Conservation (phyloP, 1,139 yeast species). For the Kodamaea suecica region DNA sequence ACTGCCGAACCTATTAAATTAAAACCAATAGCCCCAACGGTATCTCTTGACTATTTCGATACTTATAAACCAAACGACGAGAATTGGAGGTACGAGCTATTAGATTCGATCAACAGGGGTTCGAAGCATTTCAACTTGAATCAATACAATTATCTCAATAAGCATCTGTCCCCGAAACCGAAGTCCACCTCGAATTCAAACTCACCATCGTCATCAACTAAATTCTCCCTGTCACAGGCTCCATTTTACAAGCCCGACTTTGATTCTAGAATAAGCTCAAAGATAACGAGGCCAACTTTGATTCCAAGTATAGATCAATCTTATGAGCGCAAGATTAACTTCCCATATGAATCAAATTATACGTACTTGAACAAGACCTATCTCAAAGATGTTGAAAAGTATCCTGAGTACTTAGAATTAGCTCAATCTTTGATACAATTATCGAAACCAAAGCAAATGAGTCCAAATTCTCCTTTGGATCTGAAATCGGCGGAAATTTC, state of each 20-base stretch:
- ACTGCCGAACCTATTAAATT: slow-evolving; percentile 25
- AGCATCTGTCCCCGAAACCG: slow-evolving; percentile 12
- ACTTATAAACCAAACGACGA: slow-evolving; percentile 49
- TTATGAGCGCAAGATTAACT: slow-evolving; percentile 42
- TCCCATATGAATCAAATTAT: slow-evolving; percentile 55
- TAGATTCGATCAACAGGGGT: slow-evolving; percentile 36
- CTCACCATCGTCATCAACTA: slow-evolving; percentile 9
- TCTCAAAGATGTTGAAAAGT: slow-evolving; percentile 42
- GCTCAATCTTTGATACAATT: slow-evolving; percentile 45
- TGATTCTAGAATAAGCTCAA: slow-evolving; percentile 40
- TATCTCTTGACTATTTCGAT: slow-evolving; percentile 46
- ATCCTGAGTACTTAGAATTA: slow-evolving; percentile 48
- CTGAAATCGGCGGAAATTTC: neutral
- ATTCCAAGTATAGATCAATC: slow-evolving; percentile 23
- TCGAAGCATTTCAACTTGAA: slow-evolving; percentile 29
- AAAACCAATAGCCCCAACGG: slow-evolving; percentile 41
- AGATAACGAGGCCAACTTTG: slow-evolving; percentile 29
- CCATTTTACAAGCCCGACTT: slow-evolving; percentile 32
- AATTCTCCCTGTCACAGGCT: neutral
- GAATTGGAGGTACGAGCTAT: slow-evolving; percentile 44
- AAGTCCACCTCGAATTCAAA: slow-evolving; percentile 7
- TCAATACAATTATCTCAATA: slow-evolving; percentile 31
- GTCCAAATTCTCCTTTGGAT: slow-evolving; percentile 11
- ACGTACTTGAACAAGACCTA: slow-evolving; percentile 48
- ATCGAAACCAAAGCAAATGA: slow-evolving; percentile 21